Evolutionary conservation across 1,284 basidiomycete genomes (phyloP).

Genomic region (Peniophora sp.): DNA sequence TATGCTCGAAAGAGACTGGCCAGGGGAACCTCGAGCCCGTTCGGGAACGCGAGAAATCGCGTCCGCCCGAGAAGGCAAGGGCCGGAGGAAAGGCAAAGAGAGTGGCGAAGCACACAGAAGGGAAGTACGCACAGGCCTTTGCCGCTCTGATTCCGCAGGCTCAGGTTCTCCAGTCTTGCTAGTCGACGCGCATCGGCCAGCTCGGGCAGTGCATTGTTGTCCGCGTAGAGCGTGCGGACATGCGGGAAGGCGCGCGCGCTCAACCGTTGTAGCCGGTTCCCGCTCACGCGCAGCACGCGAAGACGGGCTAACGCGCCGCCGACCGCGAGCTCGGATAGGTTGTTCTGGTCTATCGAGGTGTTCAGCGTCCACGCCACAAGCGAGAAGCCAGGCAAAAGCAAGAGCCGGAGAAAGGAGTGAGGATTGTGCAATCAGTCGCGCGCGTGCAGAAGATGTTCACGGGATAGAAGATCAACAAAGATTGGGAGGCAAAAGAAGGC

Average conservation of each 20-base stretch:
- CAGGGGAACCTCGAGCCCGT: too few species aligned
- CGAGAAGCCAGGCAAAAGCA: not conserved
- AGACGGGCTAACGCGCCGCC: slow-evolving; percentile 55
- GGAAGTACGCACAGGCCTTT: slow-evolving; percentile 57
- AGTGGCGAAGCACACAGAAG: not conserved
- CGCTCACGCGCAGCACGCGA: slow-evolving; percentile 81
- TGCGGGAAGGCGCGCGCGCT: slow-evolving; percentile 64
- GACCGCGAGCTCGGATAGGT: slow-evolving; percentile 42
- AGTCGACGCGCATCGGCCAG: slow-evolving; percentile 49
- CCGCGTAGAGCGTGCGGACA: slow-evolving; percentile 87
- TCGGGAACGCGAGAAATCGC: too few species aligned
- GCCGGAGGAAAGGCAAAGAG: too few species aligned
- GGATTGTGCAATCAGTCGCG: not conserved
- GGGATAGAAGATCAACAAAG: slow-evolving; percentile 2
- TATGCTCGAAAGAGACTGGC: too few species aligned
- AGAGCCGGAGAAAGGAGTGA: not conserved
- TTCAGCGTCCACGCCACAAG: not conserved
- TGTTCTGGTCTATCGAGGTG: slow-evolving; percentile 63
- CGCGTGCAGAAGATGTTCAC: not conserved
- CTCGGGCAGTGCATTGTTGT: slow-evolving; percentile 71
- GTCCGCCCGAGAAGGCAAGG: too few species aligned
- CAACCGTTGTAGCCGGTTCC: slow-evolving; percentile 69
- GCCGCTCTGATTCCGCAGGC: slow-evolving; percentile 82
- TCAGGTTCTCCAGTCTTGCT: slow-evolving; percentile 80
- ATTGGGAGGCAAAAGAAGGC: slow-evolving; percentile 7